Evolutionary conservation across 1,139 yeast species (phyloP), one percentile per base, ranked within the genome.

Genomic region (Lodderomyces parapsilosis): DNA sequence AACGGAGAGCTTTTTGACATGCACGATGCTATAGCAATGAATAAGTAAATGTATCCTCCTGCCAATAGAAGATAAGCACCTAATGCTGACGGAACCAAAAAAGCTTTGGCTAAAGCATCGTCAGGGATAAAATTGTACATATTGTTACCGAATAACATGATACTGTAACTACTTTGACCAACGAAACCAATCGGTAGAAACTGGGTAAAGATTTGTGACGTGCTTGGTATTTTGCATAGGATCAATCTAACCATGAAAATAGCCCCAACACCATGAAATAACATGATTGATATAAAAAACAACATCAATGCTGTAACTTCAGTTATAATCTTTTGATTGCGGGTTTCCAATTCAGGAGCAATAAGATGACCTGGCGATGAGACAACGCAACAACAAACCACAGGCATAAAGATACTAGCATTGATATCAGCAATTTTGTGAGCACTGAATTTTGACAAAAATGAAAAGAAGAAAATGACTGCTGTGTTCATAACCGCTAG

Each of bases 111-210:
- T 20, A 39, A 38, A 2, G 39, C 28, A 25, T 48, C 43, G 35
- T 42, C 43, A 40, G 49, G 44, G 35, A 63, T 42, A 18, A 60
- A 45, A 9, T 48, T 38, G 52, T 55, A 54, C 40, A 60, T 43
- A 49, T 71, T 69, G 27, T 62, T 56, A 3, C 88, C 87, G 52
- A 84, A 71, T 38, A 81, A 61, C 51, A 83, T 62, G 11, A 85
- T 72, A 2, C 85, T 86, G 59, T 68, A 86, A 2, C 87, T 77
- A 6, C 93, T 94, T 62, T 89, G 96, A 18, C 96, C 96, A 56
- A 85, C 62, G 17, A 63, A 57, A 17, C 68, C 68, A 36, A 63
- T 54, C 2, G 68, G 68, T 32, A 63, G 49, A 37, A 57, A 58
- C 10, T 53, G 52, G 9, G 60, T 56, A 20, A 49, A 49, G 13